phyloP scores from a whole-genome alignment of 192 early-diverging fungal genomes.

The Thoreauomyces humboldtii region DNA sequence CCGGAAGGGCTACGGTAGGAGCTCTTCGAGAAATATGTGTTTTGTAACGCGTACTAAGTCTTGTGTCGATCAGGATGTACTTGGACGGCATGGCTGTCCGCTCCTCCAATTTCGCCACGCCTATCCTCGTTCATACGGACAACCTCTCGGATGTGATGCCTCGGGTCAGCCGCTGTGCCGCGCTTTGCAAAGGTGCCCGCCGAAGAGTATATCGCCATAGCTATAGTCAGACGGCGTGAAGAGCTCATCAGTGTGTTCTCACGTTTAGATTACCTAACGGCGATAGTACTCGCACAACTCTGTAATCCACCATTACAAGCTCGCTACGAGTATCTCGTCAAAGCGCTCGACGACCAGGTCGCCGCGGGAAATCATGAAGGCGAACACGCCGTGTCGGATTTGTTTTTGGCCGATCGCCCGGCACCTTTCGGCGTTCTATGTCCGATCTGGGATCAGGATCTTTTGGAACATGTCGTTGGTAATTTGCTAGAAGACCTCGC shows the following conservation, averaged over 20 bases:
- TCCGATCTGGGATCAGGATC: slow-evolving; percentile 5
- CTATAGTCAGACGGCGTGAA: background rate
- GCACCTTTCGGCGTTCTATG: background rate
- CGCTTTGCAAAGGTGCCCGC: background rate
- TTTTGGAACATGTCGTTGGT: slow-evolving; percentile 9
- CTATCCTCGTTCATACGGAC: background rate
- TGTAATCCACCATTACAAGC: background rate
- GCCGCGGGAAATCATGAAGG: background rate
- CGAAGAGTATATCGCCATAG: background rate
- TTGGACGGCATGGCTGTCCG: slow-evolving; percentile 3
- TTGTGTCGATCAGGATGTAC: too few species aligned
- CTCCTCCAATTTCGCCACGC: background rate
- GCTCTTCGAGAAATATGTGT: too few species aligned
- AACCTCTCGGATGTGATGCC: background rate
- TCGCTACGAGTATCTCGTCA: background rate
- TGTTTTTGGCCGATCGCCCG: background rate
- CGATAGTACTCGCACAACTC: background rate
- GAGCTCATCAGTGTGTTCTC: background rate
- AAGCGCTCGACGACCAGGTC: background rate
- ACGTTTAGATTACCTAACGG: background rate
- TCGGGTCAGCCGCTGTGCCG: background rate
- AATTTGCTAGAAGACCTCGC: background rate
- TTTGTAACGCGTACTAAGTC: too few species aligned
- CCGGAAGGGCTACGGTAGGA: background rate
- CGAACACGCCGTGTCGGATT: background rate